These are phyloP conservation scores for Boletellus ananas DNA, from an alignment of 768 basidiomycete species.

Conservation along the genomic window DNA sequence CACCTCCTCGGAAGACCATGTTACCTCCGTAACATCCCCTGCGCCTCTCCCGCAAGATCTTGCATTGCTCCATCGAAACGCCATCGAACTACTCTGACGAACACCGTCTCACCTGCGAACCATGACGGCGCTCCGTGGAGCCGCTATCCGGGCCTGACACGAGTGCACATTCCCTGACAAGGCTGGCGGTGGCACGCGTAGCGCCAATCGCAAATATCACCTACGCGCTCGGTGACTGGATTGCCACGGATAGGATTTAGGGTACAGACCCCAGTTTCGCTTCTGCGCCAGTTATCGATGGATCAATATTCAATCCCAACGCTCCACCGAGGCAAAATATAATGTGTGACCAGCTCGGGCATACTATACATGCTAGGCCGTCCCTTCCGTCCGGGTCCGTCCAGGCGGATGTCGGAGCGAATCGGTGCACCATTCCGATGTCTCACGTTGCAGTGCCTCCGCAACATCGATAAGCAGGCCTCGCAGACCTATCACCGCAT, in stretches of 20 bases:
- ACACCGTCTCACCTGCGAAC: conserved; percentile 10
- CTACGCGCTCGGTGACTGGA: neutral
- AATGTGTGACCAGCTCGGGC: neutral
- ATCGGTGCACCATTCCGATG: conserved; percentile 5
- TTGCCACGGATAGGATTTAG: conserved; percentile 7
- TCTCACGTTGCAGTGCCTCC: neutral
- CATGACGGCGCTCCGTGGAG: conserved; percentile 11
- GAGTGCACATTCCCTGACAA: neutral
- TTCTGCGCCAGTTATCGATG: neutral
- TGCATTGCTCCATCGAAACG: neutral
- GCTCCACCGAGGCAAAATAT: conserved; percentile 12
- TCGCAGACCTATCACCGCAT: neutral
- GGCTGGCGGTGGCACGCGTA: neutral
- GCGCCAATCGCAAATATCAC: conserved; percentile 13
- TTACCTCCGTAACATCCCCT: neutral
- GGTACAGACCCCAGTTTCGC: conserved; percentile 5
- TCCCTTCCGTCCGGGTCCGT: neutral
- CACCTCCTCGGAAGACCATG: neutral
- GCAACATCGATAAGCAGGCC: conserved; percentile 2
- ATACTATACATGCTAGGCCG: neutral
- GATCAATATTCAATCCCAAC: neutral
- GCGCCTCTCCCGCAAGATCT: neutral
- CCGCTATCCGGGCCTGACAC: neutral
- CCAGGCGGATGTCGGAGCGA: conserved; percentile 10
- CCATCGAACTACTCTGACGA: neutral